Percentiles rank a stretch among this genome's conserved stretches.
Conservation (phyloP, 352 stramenopile genomes). For the Thalassiosira pacifica region DNA sequence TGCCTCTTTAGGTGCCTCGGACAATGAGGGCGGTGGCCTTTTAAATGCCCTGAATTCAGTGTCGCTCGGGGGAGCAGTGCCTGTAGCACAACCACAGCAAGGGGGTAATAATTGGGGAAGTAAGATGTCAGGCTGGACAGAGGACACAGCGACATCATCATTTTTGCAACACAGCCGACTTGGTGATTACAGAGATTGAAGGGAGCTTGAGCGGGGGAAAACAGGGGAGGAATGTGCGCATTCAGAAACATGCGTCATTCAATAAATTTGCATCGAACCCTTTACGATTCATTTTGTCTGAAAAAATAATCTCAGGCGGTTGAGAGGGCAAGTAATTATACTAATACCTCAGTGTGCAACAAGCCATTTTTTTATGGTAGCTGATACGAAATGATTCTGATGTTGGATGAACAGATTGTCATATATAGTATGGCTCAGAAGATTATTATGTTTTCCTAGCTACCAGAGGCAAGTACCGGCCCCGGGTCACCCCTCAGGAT, state of each 20-base stretch:
- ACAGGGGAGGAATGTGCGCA: not conserved
- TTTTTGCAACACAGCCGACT: conserved; percentile 46
- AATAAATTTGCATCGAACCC: not conserved
- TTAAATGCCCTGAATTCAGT: conserved; percentile 58
- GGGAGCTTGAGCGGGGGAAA: not conserved
- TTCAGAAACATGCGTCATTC: not conserved
- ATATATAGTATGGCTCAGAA: too few species aligned
- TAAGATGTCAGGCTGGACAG: conserved; percentile 39
- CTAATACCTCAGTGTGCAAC: too few species aligned
- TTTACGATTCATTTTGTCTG: not conserved
- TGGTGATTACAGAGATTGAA: conserved; percentile 40
- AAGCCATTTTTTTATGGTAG: too few species aligned
- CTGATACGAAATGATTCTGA: too few species aligned
- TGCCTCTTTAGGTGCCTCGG: conserved; percentile 41
- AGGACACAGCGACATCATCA: too few species aligned
- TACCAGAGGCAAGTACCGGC: too few species aligned
- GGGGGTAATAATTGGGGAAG: conserved; percentile 32
- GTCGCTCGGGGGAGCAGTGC: conserved; percentile 32
- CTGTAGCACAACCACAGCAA: conserved; percentile 17
- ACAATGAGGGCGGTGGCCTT: conserved; percentile 48
- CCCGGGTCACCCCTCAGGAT: too few species aligned
- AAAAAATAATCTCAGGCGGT: not conserved
- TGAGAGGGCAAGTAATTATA: too few species aligned
- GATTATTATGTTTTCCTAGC: too few species aligned
- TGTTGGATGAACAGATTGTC: too few species aligned